These are phyloP conservation scores for Myriangium duriaei DNA, from an alignment of 2,329 filamentous ascomycete genomes.

Conservation along the genomic window DNA sequence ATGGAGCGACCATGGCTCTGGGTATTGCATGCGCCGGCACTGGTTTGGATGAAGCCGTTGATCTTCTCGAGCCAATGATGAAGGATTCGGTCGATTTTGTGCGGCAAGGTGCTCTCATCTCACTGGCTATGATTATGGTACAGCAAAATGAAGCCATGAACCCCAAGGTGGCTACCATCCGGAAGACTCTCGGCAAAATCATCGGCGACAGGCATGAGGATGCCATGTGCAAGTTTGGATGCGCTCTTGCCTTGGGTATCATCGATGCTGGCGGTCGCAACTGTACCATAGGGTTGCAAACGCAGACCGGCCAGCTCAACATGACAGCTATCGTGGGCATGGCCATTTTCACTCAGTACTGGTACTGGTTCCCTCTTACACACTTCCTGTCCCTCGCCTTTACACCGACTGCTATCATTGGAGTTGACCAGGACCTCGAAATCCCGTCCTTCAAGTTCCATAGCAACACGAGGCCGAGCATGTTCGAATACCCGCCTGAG, in stretches of 20 bases:
- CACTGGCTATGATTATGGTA: slow-evolving; percentile 96
- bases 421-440: slow-evolving; percentile 83
- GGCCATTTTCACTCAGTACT: slow-evolving; percentile 97
- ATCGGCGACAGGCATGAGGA: slow-evolving; percentile 92
- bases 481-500: slow-evolving; percentile 96
- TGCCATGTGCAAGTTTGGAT: slow-evolving; percentile 98
- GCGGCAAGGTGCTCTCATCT: slow-evolving; percentile 86
- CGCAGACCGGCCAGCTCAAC: slow-evolving; percentile 95
- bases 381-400: slow-evolving; percentile 95
- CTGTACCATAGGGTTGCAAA: slow-evolving; percentile 95
- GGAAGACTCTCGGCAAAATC: slow-evolving; percentile 89
- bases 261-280: slow-evolving; percentile 97
- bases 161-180: slow-evolving; percentile 80
- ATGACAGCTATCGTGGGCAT: slow-evolving; percentile 97
- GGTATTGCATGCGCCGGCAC: slow-evolving; percentile 97
- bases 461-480: slow-evolving; percentile 83
- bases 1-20: slow-evolving; percentile 94
- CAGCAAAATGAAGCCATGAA: slow-evolving; percentile 99
- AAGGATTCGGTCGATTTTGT: slow-evolving; percentile 99
- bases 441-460: slow-evolving; percentile 92
- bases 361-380: slow-evolving; percentile 99
- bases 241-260: slow-evolving; percentile 84
- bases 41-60: slow-evolving; percentile 88
- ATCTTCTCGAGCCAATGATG: slow-evolving; percentile 96
- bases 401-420: slow-evolving; percentile 92